Evolutionary conservation across 352 stramenopile genomes (phyloP), one percentile per base, ranked within the genome.

Genomic region (Pythium biforme): DNA sequence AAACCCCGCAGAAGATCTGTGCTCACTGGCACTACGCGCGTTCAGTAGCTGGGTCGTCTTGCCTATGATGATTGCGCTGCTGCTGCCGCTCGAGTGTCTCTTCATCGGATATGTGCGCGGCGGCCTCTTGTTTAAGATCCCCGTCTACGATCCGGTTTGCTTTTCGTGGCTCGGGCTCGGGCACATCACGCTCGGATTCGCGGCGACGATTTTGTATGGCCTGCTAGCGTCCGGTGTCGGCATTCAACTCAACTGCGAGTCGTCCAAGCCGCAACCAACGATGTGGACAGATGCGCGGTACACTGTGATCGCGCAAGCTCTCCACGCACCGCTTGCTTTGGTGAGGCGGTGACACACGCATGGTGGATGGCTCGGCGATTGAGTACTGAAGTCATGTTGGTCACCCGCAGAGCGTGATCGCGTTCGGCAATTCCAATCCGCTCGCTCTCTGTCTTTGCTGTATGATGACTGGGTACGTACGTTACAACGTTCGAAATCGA

Each of bases 231-330:
- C 59, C 40, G 59, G 60, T 6, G 62, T 89, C 15, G 57, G 58
- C 2, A 73, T 91, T 14, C 82, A 91, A 47, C 67, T 89, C 27
- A 88, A 86, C 34, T 88, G 75, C 49, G 78, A 91, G 51, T 61
- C 70, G 6, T 86, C 81, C 1, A 26, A 55, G 14, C 81, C 81
- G 1, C 22, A 74, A 4, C 78, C 81, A 47, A 81, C 74, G 14
- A 26, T 89, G 27, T 91, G 81, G 81, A 88, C 74, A 5, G 74
- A 89, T 69, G 57, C 80, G 14, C 70, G 74, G 0, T 89, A 88
- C 51, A 72, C 63, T 10, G 57, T 65, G 27, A 43, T 79, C 45
- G 66, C 61, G 12, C 70, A 80, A n/a, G 34, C 64, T 4, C n/a
- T 79, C 11, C 80, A 76, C 29, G 66, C 68, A 5, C 77, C 77